Evolutionary conservation across 2,329 filamentous ascomycete genomes (phyloP).

Genomic region (Beauveria sp.): DNA sequence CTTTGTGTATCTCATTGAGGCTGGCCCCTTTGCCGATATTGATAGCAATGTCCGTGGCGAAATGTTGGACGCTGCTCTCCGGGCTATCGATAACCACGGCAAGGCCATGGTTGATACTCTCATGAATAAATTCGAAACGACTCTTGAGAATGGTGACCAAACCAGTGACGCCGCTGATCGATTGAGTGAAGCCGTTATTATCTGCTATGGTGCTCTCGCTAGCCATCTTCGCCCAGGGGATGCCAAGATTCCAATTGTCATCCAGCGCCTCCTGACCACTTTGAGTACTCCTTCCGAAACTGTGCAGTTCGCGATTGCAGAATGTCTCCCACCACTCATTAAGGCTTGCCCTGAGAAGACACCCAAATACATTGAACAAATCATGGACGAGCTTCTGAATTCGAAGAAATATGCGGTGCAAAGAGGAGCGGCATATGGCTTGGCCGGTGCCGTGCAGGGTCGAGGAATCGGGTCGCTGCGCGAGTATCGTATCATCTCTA

Average conservation of each 20-base stretch:
- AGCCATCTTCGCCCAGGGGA: slow-evolving; percentile 83
- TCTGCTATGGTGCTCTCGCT: slow-evolving; percentile 91
- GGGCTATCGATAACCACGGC: slow-evolving; percentile 73
- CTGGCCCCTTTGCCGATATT: slow-evolving; percentile 79
- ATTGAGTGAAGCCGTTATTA: slow-evolving; percentile 94
- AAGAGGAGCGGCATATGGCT: slow-evolving; percentile 87
- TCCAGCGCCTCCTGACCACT: slow-evolving; percentile 77
- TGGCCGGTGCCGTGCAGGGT: slow-evolving; percentile 86
- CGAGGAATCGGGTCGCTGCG: slow-evolving; percentile 73
- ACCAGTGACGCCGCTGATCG: slow-evolving; percentile 75
- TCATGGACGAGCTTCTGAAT: slow-evolving; percentile 74
- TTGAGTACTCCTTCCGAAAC: slow-evolving; percentile 92
- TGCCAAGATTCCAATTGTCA: slow-evolving; percentile 76
- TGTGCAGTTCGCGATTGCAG: slow-evolving; percentile 92
- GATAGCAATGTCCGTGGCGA: slow-evolving; percentile 70
- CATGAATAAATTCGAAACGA: slow-evolving; percentile 86
- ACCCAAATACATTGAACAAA: slow-evolving; percentile 69
- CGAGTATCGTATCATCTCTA: slow-evolving; percentile 79
- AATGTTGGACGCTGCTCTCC: slow-evolving; percentile 86
- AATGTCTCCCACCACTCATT: slow-evolving; percentile 88
- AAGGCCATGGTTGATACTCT: slow-evolving; percentile 76
- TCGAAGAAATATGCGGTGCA: slow-evolving; percentile 89
- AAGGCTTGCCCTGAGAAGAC: slow-evolving; percentile 71
- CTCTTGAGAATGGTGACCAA: slow-evolving; percentile 78
- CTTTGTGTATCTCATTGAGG: slow-evolving; percentile 76